phyloP scores from a whole-genome alignment of 768 basidiomycete genomes.

The Grammothele lineata region DNA sequence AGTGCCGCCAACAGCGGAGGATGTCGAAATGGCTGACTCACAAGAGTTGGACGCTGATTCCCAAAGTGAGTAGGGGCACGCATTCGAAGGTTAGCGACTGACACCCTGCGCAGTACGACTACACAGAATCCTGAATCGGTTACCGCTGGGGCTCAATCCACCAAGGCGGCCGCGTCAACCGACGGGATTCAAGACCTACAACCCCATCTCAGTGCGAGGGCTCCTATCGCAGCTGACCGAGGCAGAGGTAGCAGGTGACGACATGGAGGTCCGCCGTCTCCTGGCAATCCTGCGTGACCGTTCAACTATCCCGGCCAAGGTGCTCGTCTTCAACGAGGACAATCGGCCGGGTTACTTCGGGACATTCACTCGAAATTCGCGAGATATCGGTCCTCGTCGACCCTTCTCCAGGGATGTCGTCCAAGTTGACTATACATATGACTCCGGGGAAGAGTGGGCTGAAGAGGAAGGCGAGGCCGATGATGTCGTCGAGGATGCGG shows the following conservation, averaged over 20 bases:
- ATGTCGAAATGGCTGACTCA: conserved; percentile 23
- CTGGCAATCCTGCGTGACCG: conserved; percentile 60
- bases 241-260: conserved; percentile 74
- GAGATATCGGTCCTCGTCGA: conserved; percentile 72
- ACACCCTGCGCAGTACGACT: conserved; percentile 17
- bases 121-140: conserved; percentile 11
- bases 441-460: conserved; percentile 97
- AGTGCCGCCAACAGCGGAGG: conserved; percentile 5
- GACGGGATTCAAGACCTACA: conserved; percentile 26
- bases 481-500: conserved; percentile 56
- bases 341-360: conserved; percentile 90
- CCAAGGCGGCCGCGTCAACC: conserved; percentile 29
- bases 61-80: conserved; percentile 43
- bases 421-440: conserved; percentile 84
- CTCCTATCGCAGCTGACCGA: conserved; percentile 65
- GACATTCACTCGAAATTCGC: conserved; percentile 86
- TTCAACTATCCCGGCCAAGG: conserved; percentile 64
- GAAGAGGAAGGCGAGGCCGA: conserved; percentile 79
- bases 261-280: conserved; percentile 60
- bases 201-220: conserved; percentile 39
- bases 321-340: conserved; percentile 80
- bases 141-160: conserved; percentile 15
- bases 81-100: no score
- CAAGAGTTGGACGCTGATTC: conserved; percentile 23
- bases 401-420: conserved; percentile 79